Evolutionary conservation across 2,329 filamentous ascomycete genomes (phyloP), one percentile per base, ranked within the genome.

Genomic region (Salinomyces thailandicus): DNA sequence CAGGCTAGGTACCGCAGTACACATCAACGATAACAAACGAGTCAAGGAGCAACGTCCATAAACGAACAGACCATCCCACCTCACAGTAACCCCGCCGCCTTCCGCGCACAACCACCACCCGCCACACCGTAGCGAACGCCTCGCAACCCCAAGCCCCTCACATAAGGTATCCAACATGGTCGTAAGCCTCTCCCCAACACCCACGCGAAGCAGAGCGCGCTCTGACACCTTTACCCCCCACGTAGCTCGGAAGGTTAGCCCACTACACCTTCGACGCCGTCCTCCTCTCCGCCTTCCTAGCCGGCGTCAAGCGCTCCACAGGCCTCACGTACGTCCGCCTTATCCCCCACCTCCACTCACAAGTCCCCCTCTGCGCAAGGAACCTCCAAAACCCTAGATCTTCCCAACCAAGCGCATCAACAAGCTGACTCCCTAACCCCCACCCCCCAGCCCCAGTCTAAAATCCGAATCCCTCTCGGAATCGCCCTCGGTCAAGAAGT

Each of bases 211-310:
- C 20, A 24, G 7, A n/a, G n/a, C 20, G 7, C 20, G 20, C 20
- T 77, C 63, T 27, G 16, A 29, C 34, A 34, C 75, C 9, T 16
- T 8, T n/a, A 66, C n/a, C n/a, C n/a, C n/a, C n/a, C n/a, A n/a
- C n/a, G n/a, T 79, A 95, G 89, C 73, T 96, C 66, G 89, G 87
- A 70, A 80, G 82, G 64, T 67, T 96, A 56, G 83, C 84, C 61
- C 89, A 96, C 69, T 94, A 93, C 69, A 85, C 86, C 57, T 89
- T 96, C 62, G 89, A 96, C 66, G 89, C 89, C 47, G 85, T 96
- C 51, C 77, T 96, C 53, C 84, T 98, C 62, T 98, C 91, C 55
- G 85, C 91, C 46, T 89, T 96, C 62, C 79, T 98, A 49, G 91
- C 91, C 26, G 91, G 91, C 55, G 87, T 98, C 71, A 93, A 93